Conservation (phyloP, 805 yeast species). For the Ogataea kodamae region DNA sequence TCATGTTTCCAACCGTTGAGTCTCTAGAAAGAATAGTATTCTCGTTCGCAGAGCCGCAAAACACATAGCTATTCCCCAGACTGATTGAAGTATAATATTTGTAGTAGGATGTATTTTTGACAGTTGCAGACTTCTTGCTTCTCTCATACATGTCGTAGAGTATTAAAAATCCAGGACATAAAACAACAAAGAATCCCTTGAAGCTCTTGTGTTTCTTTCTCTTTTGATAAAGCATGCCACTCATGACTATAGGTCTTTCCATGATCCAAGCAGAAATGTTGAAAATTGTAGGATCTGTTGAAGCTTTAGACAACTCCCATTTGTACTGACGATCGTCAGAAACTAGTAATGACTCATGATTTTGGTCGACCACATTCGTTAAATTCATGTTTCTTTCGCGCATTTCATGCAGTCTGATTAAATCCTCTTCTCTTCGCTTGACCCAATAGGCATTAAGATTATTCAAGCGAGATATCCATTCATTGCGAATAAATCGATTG, state of each 20-base stretch:
- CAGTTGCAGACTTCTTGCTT: slow-evolving; percentile 39
- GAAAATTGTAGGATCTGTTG: slow-evolving; percentile 50
- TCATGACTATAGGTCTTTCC: slow-evolving; percentile 54
- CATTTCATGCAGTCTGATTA: slow-evolving; percentile 33
- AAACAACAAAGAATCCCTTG: slow-evolving; percentile 53
- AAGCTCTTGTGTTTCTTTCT: slow-evolving; percentile 67
- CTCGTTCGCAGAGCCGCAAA: slow-evolving; percentile 63
- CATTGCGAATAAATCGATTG: slow-evolving; percentile 43
- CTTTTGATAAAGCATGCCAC: slow-evolving; percentile 70
- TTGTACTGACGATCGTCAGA: slow-evolving; percentile 35
- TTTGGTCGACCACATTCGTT: slow-evolving; percentile 48
- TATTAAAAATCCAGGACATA: slow-evolving; percentile 67
- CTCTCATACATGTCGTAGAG: slow-evolving; percentile 53
- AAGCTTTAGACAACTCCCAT: slow-evolving; percentile 53
- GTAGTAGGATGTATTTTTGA: slow-evolving; percentile 46
- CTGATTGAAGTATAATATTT: slow-evolving; percentile 57
- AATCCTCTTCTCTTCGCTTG: slow-evolving; percentile 39
- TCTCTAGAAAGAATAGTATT: slow-evolving; percentile 49
- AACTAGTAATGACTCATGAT: slow-evolving; percentile 51
- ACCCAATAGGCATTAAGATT: slow-evolving; percentile 59
- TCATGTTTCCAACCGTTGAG: slow-evolving; percentile 37
- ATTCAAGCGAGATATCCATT: slow-evolving; percentile 60
- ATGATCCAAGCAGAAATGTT: slow-evolving; percentile 57
- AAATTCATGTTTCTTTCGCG: slow-evolving; percentile 43
- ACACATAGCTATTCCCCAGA: slow-evolving; percentile 65